phyloP scores from a whole-genome alignment of 345 rosid genomes.

The Eucalyptus tenuipes region DNA sequence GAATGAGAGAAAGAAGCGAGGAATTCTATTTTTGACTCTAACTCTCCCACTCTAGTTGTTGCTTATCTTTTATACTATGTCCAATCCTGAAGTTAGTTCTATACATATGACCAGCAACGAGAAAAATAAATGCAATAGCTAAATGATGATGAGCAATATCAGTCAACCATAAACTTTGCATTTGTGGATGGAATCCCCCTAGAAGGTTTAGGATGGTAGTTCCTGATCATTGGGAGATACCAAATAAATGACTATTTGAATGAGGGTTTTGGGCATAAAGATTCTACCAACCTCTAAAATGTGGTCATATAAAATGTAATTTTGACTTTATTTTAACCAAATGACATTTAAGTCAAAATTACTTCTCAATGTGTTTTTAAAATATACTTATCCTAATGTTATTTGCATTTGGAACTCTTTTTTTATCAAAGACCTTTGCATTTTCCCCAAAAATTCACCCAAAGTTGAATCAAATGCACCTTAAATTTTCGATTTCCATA shows the following conservation, averaged over 20 bases:
- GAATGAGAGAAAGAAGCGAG: rapidly evolving
- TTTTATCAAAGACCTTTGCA: not conserved
- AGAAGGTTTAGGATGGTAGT: too few species aligned
- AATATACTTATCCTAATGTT: not conserved
- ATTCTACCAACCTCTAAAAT: not conserved
- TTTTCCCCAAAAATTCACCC: not conserved
- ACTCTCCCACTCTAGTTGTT: too few species aligned
- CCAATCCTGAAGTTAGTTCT: too few species aligned
- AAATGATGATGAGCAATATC: too few species aligned
- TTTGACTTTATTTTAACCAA: not conserved
- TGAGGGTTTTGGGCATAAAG: not conserved
- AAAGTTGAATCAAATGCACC: not conserved
- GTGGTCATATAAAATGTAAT: not conserved
- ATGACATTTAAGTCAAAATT: not conserved
- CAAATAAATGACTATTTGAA: too few species aligned
- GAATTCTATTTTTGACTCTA: rapidly evolving
- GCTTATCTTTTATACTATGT: too few species aligned
- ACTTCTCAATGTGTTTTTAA: not conserved
- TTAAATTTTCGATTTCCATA: not conserved
- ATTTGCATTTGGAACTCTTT: not conserved
- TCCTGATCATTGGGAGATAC: too few species aligned
- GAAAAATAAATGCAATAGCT: too few species aligned
- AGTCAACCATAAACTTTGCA: too few species aligned
- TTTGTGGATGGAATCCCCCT: too few species aligned
- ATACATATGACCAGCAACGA: too few species aligned